Evolutionary conservation across 108 stramenopile genomes (phyloP).

Genomic region (Epithemia pelagica): DNA sequence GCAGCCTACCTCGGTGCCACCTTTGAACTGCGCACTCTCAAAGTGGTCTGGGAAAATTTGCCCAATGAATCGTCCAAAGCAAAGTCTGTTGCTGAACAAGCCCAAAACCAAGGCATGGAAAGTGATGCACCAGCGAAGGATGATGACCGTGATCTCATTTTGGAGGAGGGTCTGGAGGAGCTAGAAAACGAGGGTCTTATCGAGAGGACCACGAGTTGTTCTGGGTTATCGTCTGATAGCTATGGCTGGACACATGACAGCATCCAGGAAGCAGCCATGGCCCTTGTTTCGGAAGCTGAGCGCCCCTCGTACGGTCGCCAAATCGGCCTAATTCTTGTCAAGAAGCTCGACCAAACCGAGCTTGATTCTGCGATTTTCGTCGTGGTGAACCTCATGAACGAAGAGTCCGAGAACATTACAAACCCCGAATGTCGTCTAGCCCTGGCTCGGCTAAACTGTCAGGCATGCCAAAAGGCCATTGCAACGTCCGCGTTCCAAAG

Average conservation of each 20-base stretch:
- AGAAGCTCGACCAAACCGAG: not conserved
- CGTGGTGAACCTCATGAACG: conserved; percentile 5
- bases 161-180: not conserved
- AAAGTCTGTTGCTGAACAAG: not conserved
- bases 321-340: not conserved
- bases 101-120: not conserved
- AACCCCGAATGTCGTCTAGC: not conserved
- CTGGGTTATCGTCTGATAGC: not conserved
- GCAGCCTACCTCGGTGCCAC: conserved; percentile 38
- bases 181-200: not conserved
- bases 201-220: not conserved
- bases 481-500: not conserved
- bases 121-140: not conserved
- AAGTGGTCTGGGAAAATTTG: not conserved
- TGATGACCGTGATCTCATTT: not conserved
- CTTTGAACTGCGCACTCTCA: not conserved
- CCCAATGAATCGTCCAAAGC: not conserved
- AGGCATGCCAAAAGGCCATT: not conserved
- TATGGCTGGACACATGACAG: conserved; percentile 9
- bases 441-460: not conserved
- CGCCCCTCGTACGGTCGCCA: not conserved
- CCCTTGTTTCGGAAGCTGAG: not conserved
- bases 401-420: not conserved
- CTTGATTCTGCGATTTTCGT: conserved; percentile 4
- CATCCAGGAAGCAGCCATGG: not conserved